phyloP scores from a whole-genome alignment of 2,329 filamentous ascomycete genomes.

The Neofusicoccum parvum region DNA sequence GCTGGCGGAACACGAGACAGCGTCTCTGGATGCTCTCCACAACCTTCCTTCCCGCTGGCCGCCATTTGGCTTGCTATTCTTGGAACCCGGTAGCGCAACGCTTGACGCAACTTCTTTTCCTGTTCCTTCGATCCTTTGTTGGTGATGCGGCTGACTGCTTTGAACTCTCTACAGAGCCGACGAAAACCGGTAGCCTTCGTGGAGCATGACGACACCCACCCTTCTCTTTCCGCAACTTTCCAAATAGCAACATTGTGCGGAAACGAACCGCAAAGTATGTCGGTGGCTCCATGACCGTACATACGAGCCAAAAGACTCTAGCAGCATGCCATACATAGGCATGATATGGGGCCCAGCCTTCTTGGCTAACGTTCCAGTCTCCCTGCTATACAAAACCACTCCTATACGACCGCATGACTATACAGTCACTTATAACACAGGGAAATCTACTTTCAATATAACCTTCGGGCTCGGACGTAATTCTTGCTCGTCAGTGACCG shows the following conservation, averaged over 20 bases:
- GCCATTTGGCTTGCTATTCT: not conserved
- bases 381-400: no score
- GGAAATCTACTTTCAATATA: no score
- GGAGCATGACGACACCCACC: no score
- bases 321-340: no score
- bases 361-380: no score
- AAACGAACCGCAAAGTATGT: not conserved
- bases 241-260: not conserved
- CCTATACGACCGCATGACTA: no score
- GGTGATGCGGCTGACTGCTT: not conserved
- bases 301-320: not conserved
- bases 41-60: not conserved
- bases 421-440: no score
- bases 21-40: not conserved
- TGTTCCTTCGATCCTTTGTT: not conserved
- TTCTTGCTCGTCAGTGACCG: no score
- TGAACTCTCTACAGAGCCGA: not conserved
- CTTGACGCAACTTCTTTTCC: not conserved
- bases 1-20: conserved; percentile 7
- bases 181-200: not conserved
- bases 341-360: no score
- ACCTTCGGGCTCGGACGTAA: no score
- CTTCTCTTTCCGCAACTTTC: not conserved
- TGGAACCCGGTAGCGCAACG: not conserved
- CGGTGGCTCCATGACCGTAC: not conserved